These are phyloP conservation scores for Talaromyces trachyspermus DNA, from an alignment of 495 filamentous ascomycete genomes.

Conservation along the genomic window DNA sequence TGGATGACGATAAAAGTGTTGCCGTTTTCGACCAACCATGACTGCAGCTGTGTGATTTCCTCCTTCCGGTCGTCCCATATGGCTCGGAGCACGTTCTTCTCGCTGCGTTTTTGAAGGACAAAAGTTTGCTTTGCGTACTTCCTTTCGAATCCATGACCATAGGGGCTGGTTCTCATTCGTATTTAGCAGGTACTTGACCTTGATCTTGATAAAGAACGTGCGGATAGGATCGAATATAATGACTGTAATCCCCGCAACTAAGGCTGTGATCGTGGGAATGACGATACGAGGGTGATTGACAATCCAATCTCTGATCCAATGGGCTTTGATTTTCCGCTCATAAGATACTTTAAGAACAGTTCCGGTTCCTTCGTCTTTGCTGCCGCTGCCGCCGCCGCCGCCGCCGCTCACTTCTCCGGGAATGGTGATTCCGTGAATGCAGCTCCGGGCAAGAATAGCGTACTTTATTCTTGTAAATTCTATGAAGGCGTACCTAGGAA, in stretches of 20 bases:
- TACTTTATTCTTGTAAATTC: slow-evolving; percentile 64
- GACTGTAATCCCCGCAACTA: slow-evolving; percentile 80
- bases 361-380: too few relatives aligned
- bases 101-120: slow-evolving; percentile 50
- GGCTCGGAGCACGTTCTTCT: slow-evolving; percentile 65
- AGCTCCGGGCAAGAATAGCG: slow-evolving; percentile 84
- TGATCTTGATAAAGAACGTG: slow-evolving; percentile 83
- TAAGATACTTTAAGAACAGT: slow-evolving; percentile 75
- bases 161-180: slow-evolving; percentile 51
- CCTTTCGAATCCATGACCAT: slow-evolving; percentile 72
- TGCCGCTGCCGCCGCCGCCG: too few relatives aligned
- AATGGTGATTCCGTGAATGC: slow-evolving; percentile 78
- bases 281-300: slow-evolving; percentile 83
- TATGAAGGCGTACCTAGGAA: slow-evolving; percentile 71
- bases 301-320: slow-evolving; percentile 82
- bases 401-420: slow-evolving; percentile 53
- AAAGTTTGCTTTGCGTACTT: slow-evolving; percentile 58
- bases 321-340: slow-evolving; percentile 63
- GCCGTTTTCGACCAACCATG: slow-evolving; percentile 79
- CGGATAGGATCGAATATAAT: slow-evolving; percentile 87
- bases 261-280: slow-evolving; percentile 70
- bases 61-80: slow-evolving; percentile 84
- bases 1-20: slow-evolving; percentile 94
- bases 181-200: slow-evolving; percentile 71
- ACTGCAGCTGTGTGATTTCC: slow-evolving; percentile 69